Evolutionary conservation across 177 flowering plant genomes (phyloP).

Genomic region (Viscum album): DNA sequence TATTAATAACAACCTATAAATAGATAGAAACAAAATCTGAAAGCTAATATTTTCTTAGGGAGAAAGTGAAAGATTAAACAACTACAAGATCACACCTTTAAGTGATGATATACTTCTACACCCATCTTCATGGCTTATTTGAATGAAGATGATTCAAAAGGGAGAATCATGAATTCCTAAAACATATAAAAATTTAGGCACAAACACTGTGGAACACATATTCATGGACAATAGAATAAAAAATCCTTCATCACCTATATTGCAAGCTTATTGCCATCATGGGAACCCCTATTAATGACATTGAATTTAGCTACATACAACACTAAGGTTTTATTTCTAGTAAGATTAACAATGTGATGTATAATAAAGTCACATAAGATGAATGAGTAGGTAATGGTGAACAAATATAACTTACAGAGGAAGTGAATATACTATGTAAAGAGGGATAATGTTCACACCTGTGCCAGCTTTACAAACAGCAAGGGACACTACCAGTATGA

Average conservation of each 20-base stretch:
- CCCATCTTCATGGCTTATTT: constrained; percentile 97
- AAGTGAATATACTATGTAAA: constrained; percentile 56
- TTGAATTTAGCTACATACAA: constrained; percentile 89
- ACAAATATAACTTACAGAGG: background rate
- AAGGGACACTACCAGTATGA: constrained; percentile 88
- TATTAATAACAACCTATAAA: constrained; percentile 25
- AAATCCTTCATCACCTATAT: constrained; percentile 44
- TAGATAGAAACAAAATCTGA: background rate
- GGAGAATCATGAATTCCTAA: constrained; percentile 92
- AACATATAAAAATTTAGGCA: constrained; percentile 1
- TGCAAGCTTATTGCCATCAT: constrained; percentile 89
- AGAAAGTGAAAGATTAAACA: background rate
- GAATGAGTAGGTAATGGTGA: background rate
- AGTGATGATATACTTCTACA: constrained; percentile 76
- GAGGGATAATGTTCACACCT: constrained; percentile 51
- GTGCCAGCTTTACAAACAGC: constrained; percentile 99
- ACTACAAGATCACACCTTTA: constrained; percentile 35
- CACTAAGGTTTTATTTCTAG: constrained; percentile 73
- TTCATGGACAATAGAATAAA: constrained; percentile 3
- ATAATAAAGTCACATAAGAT: constrained; percentile 8
- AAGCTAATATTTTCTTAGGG: background rate
- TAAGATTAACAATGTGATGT: constrained; percentile 87
- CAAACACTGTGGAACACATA: background rate
- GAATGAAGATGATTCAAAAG: constrained; percentile 73
- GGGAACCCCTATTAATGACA: constrained; percentile 91